phyloP scores from a whole-genome alignment of 2,329 filamentous ascomycete genomes.

The Pseudogymnoascus sp. region DNA sequence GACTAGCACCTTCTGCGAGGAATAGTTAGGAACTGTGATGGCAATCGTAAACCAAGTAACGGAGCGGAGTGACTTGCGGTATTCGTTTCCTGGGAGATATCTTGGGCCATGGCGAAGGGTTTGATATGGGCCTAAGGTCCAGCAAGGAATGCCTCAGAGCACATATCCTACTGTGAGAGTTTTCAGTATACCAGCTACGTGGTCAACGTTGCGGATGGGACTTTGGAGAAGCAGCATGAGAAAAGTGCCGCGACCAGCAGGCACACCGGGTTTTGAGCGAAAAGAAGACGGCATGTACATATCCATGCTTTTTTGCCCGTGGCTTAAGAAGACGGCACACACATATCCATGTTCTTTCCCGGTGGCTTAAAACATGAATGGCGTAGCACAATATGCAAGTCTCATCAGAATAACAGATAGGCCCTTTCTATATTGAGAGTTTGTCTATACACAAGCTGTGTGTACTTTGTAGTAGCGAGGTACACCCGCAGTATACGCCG shows the following conservation, averaged over 20 bases:
- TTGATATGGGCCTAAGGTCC: not conserved
- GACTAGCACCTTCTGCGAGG: slow-evolving; percentile 15
- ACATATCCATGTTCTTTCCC: not conserved
- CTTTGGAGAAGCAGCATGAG: not conserved
- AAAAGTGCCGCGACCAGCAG: not conserved
- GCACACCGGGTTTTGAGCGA: not conserved
- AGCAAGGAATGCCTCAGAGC: not conserved
- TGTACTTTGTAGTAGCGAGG: not conserved
- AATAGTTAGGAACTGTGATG: not conserved
- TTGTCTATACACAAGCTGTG: not conserved
- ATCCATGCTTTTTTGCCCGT: too few relatives aligned
- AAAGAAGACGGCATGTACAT: not conserved
- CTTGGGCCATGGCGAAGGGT: not conserved
- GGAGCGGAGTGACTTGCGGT: not conserved
- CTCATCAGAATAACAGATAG: not conserved
- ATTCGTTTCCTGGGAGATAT: not conserved
- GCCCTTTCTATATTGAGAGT: not conserved
- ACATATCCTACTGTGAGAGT: not conserved
- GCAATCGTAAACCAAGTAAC: not conserved
- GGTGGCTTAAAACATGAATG: not conserved
- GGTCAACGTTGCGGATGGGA: not conserved
- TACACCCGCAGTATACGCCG: not conserved
- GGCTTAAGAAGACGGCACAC: not conserved
- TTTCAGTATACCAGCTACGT: not conserved
- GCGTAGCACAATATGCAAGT: not conserved